Evolutionary conservation across 768 basidiomycete genomes (phyloP).

Genomic region (Hirschioporus abietinus): DNA sequence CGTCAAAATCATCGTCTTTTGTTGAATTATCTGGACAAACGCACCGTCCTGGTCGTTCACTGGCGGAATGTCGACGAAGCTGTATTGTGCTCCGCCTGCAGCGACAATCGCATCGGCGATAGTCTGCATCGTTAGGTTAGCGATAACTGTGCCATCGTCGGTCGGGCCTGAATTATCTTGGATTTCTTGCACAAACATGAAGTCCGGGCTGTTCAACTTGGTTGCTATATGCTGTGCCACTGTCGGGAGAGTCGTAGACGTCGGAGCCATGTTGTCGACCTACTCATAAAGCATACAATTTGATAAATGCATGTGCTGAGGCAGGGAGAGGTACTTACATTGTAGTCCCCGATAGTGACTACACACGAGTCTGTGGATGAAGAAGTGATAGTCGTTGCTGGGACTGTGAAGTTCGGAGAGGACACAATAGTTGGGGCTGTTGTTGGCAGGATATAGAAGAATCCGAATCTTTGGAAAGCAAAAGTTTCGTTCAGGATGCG

Average conservation of each 20-base stretch:
- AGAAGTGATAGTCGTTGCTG: slow-evolving; percentile 34
- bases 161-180: slow-evolving; percentile 52
- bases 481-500: neutral
- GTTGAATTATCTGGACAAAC: neutral
- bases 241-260: slow-evolving; percentile 39
- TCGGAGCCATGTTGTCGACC: slow-evolving; percentile 55
- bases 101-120: slow-evolving; percentile 45
- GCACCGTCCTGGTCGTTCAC: slow-evolving; percentile 48
- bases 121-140: slow-evolving; percentile 46
- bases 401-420: slow-evolving; percentile 26
- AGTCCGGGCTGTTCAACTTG: slow-evolving; percentile 45
- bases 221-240: slow-evolving; percentile 50
- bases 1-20: neutral
- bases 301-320: slow-evolving; percentile 4
- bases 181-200: slow-evolving; percentile 63
- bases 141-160: slow-evolving; percentile 48
- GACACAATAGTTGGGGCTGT: slow-evolving; percentile 47
- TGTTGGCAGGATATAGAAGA: slow-evolving; percentile 52
- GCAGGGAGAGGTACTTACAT: slow-evolving; percentile 29
- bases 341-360: slow-evolving; percentile 56
- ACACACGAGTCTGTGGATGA: slow-evolving; percentile 31
- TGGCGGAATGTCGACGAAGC: slow-evolving; percentile 45
- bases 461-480: slow-evolving; percentile 31
- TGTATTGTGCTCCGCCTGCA: slow-evolving; percentile 30
- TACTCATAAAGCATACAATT: slow-evolving; percentile 15